Base-by-base conservation (phyloP, 139 green algal genomes). In the Gonium pectorale region DNA sequence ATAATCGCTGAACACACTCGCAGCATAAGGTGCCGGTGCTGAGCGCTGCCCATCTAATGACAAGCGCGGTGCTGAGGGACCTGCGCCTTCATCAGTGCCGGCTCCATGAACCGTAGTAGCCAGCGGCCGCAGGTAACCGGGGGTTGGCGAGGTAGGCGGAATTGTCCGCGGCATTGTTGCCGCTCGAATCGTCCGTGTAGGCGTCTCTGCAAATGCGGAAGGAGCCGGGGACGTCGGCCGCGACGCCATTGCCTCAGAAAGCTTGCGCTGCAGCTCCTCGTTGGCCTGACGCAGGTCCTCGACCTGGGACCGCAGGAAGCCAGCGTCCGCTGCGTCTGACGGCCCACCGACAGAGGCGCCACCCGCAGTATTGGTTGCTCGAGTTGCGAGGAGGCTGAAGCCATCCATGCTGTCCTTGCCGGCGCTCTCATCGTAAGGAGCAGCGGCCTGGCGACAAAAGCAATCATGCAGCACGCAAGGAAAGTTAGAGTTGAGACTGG, bases 1-100 rank as follows among this genome's bases (percentile, higher is more conserved):
- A 0, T 73, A 17, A 22, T 83, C 75, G 54, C 75, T 83, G 59
- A 73, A 41, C 9, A 83, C 75, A 41, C 75, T 83, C 2, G 60
- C 43, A 4, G 75, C 41, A 43, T 83, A 71, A 0, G 54, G 52
- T 56, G 49, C 49, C 11, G 46, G 29, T 27, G 22, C 29, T 3
- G 37, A 21, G 31, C n/a, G 2, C 1, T 56, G 38, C 9, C 60
- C 75, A 33, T 83, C 60, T 3, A 29, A 46, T 4, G 75, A 72
- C 60, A 41, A 72, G 19, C 75, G 59, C 11, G 17, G n/a, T n/a
- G n/a, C n/a, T n/a, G n/a, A n/a, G n/a, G n/a, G n/a, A n/a, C n/a
- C n/a, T n/a, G n/a, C n/a, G n/a, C n/a, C n/a, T n/a, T n/a, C n/a
- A n/a, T n/a, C n/a, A n/a, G n/a, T n/a, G n/a, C n/a, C n/a, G n/a